Evolutionary conservation across 352 stramenopile genomes (phyloP).

Genomic region (Globisporangium ultimum): DNA sequence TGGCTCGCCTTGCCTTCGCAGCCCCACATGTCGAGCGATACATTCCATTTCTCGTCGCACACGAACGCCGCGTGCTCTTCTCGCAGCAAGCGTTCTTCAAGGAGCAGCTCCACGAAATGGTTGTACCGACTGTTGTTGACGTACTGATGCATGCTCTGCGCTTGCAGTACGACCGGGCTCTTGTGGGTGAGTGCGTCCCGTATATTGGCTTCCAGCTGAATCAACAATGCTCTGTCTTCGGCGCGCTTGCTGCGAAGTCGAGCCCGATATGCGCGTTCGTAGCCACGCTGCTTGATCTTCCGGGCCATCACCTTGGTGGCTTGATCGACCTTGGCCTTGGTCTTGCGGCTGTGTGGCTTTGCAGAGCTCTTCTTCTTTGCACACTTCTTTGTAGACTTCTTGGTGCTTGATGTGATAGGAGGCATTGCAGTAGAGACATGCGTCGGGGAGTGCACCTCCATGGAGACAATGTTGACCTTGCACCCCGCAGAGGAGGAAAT

Average conservation of each 20-base stretch:
- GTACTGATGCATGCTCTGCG: not conserved
- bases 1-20: slow-evolving; percentile 3
- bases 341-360: too few species aligned
- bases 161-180: not conserved
- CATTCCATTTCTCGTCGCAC: not conserved
- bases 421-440: not conserved
- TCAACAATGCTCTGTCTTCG: not conserved
- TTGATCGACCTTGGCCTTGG: not conserved
- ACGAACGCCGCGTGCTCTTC: slow-evolving; percentile 2
- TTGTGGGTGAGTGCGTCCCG: slow-evolving; percentile 2
- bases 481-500: not conserved
- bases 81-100: not conserved
- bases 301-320: not conserved
- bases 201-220: slow-evolving; percentile 4
- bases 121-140: not conserved
- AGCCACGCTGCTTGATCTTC: slow-evolving; percentile 13
- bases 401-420: too few species aligned
- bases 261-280: slow-evolving; percentile 13
- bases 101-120: slow-evolving; percentile 2
- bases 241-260: slow-evolving; percentile 6
- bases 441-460: not conserved
- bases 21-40: slow-evolving; percentile 9
- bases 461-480: not conserved
- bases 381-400: too few species aligned
- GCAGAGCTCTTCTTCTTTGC: too few species aligned